Conservation (phyloP, 495 filamentous ascomycete species). For the Annulohypoxylon stygium region DNA sequence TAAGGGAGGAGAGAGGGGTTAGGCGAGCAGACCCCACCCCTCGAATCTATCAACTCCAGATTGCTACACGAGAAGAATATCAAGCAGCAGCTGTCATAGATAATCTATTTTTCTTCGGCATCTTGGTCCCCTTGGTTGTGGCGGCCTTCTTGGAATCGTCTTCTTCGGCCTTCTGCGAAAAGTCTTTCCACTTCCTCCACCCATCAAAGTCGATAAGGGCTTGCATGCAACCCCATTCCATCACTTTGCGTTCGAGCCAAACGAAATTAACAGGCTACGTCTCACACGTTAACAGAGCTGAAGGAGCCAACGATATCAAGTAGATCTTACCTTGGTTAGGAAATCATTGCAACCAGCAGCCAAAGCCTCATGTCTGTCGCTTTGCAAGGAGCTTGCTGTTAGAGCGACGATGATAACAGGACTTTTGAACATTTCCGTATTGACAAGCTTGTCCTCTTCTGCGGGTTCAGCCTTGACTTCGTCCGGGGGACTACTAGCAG, state of each 20-base stretch:
- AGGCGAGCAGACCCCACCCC: not conserved
- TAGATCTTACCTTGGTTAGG: conserved; percentile 84
- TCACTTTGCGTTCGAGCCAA: conserved; percentile 96
- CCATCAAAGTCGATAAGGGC: conserved; percentile 98
- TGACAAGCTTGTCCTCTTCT: conserved; percentile 77
- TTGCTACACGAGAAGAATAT: not conserved
- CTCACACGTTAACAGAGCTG: conserved; percentile 25
- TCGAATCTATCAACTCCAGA: not conserved
- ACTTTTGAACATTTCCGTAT: conserved; percentile 85
- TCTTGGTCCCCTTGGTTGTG: conserved; percentile 49
- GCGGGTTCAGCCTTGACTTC: conserved; percentile 52
- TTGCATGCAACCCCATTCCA: conserved; percentile 99
- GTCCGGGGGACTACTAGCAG: conserved; percentile 58
- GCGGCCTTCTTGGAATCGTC: conserved; percentile 52
- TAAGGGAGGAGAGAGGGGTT: not conserved
- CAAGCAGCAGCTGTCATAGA: conserved; percentile 49
- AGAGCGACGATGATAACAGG: conserved; percentile 98
- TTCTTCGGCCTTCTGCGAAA: conserved; percentile 59
- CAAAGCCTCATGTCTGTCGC: conserved; percentile 92
- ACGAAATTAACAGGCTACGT: conserved; percentile 93
- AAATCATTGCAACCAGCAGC: conserved; percentile 99
- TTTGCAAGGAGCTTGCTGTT: conserved; percentile 92
- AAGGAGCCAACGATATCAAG: not conserved
- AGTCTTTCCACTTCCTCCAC: conserved; percentile 97
- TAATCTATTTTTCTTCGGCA: conserved; percentile 56